A percentile compares a stretch with the other conserved stretches of the same genome.
Conservation (phyloP, 2,329 filamentous ascomycete genomes). For the Cladosporium sp. region DNA sequence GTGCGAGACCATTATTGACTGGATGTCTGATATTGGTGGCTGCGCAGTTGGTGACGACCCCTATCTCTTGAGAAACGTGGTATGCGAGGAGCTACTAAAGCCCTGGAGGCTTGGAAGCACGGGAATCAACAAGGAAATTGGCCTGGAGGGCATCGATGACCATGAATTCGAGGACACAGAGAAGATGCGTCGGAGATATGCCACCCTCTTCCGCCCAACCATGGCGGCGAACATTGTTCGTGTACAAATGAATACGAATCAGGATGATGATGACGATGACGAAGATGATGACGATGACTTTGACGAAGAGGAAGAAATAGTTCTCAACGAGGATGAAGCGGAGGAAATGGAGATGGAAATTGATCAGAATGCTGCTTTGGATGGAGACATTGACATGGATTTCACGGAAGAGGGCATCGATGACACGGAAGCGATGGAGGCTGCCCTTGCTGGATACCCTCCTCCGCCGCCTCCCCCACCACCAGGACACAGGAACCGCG, state of each 20-base stretch:
- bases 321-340: slow-evolving; percentile 5
- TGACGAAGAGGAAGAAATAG: slow-evolving; percentile 23
- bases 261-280: slow-evolving; percentile 39
- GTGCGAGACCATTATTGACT: slow-evolving; percentile 96
- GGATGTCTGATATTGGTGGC: slow-evolving; percentile 87
- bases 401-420: slow-evolving; percentile 49
- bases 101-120: slow-evolving; percentile 83
- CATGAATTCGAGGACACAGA: slow-evolving; percentile 60
- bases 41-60: slow-evolving; percentile 79
- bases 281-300: slow-evolving; percentile 41
- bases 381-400: slow-evolving; percentile 49
- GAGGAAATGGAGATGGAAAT: slow-evolving; percentile 46
- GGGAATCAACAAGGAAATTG: slow-evolving; percentile 72
- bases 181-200: slow-evolving; percentile 34
- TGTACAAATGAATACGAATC: slow-evolving; percentile 23
- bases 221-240: slow-evolving; percentile 25
- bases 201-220: slow-evolving; percentile 32
- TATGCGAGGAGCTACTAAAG: slow-evolving; percentile 88
- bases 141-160: slow-evolving; percentile 74
- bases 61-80: slow-evolving; percentile 69
- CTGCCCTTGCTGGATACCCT: slow-evolving; percentile 70
- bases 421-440: slow-evolving; percentile 69
- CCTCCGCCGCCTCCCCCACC: slow-evolving; percentile 58
- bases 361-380: slow-evolving; percentile 26
- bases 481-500: slow-evolving; percentile 23